Conservation (phyloP, 2,329 filamentous ascomycete genomes). For the Zelopaecilomyces penicillatus region DNA sequence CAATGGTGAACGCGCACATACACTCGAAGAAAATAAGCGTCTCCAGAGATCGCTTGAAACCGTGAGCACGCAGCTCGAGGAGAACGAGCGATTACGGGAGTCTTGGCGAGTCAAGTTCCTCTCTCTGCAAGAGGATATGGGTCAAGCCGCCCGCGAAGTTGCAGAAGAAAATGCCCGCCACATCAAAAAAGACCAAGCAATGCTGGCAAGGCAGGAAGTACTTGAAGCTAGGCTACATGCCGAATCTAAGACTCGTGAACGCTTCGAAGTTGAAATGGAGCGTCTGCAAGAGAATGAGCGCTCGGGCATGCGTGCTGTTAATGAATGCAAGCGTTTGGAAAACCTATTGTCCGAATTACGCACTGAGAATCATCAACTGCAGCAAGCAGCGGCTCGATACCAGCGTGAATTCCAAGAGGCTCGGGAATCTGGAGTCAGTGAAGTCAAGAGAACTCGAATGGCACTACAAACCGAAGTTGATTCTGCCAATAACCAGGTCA, state of each 20-base stretch:
- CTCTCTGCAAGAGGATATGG: slow-evolving; percentile 81
- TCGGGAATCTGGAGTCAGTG: slow-evolving; percentile 66
- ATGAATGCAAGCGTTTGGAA: slow-evolving; percentile 54
- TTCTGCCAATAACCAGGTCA: slow-evolving; percentile 75
- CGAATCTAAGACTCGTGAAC: slow-evolving; percentile 61
- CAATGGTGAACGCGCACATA: slow-evolving; percentile 39
- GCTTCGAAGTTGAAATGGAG: slow-evolving; percentile 58
- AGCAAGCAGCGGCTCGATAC: slow-evolving; percentile 58
- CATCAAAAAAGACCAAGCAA: slow-evolving; percentile 69
- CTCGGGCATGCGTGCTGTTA: slow-evolving; percentile 55
- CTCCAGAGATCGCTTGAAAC: slow-evolving; percentile 66
- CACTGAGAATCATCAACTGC: slow-evolving; percentile 62
- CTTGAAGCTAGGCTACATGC: slow-evolving; percentile 69
- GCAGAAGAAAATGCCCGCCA: slow-evolving; percentile 74
- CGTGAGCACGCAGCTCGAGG: slow-evolving; percentile 70
- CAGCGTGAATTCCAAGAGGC: slow-evolving; percentile 81
- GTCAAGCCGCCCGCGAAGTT: slow-evolving; percentile 66
- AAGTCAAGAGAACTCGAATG: slow-evolving; percentile 72
- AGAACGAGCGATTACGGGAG: slow-evolving; percentile 77
- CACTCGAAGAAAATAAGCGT: slow-evolving; percentile 57
- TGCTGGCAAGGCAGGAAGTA: slow-evolving; percentile 70
- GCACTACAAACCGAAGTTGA: slow-evolving; percentile 77
- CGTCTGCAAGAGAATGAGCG: slow-evolving; percentile 56
- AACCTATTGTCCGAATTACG: slow-evolving; percentile 46
- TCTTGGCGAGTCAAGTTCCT: slow-evolving; percentile 78